phyloP scores from a whole-genome alignment of 345 rosid genomes.

The Populus ilicifolia region DNA sequence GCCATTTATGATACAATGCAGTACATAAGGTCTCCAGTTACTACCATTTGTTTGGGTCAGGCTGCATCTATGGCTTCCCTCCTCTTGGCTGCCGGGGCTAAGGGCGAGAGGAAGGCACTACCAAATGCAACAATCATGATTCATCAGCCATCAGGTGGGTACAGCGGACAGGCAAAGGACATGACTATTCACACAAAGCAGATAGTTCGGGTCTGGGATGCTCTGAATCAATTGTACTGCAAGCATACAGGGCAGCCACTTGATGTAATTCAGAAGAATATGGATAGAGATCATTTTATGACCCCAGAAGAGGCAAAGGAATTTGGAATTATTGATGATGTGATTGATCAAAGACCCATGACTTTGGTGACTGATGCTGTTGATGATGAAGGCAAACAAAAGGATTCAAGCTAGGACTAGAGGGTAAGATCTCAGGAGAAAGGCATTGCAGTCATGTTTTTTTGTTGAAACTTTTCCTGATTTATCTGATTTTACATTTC shows the following conservation, averaged over 20 bases:
- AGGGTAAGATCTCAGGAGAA: neutral
- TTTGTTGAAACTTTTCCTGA: neutral
- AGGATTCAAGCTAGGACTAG: constrained; percentile 49
- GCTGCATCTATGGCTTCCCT: constrained; percentile 99
- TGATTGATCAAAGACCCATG: constrained; percentile 79
- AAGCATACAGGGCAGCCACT: constrained; percentile 78
- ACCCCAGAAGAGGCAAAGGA: constrained; percentile 88
- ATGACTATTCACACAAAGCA: constrained; percentile 89
- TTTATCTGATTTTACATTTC: neutral
- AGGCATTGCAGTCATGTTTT: neutral
- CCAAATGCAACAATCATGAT: constrained; percentile 95
- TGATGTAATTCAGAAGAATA: constrained; percentile 73
- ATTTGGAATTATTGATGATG: constrained; percentile 94
- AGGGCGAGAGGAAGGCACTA: constrained; percentile 85
- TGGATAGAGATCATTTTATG: constrained; percentile 98
- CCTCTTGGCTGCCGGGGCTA: constrained; percentile 86
- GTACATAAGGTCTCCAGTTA: constrained; percentile 84
- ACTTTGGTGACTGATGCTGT: constrained; percentile 78
- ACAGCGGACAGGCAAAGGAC: constrained; percentile 94
- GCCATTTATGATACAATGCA: constrained; percentile 98
- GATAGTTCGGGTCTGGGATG: constrained; percentile 90
- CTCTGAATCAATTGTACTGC: constrained; percentile 62
- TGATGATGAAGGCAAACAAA: constrained; percentile 55
- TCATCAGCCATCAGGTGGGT: constrained; percentile 99
- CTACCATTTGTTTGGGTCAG: constrained; percentile 91